phyloP scores from a whole-genome alignment of 495 filamentous ascomycete species.

The Penicillium psychrofluorescens region DNA sequence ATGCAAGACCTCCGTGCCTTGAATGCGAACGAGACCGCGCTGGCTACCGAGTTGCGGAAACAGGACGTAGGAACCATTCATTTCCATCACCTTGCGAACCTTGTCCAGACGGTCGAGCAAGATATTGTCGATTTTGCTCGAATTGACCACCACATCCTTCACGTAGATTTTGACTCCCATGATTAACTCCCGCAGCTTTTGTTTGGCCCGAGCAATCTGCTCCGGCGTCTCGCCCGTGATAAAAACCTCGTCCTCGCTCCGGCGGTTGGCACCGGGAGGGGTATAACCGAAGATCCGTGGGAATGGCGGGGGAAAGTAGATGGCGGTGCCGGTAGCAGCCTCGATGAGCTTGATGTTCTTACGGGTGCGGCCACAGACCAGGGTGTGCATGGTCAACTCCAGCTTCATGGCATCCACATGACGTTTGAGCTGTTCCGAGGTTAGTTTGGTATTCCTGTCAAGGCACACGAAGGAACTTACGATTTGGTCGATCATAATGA shows the following conservation, averaged over 20 bases:
- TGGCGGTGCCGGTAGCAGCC: slow-evolving; percentile 85
- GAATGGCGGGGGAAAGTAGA: slow-evolving; percentile 95
- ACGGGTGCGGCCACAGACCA: slow-evolving; percentile 83
- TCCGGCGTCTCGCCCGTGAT: slow-evolving; percentile 82
- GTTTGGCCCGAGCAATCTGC: slow-evolving; percentile 78
- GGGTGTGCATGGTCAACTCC: slow-evolving; percentile 79
- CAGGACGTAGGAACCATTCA: slow-evolving; percentile 88
- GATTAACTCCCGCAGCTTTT: slow-evolving; percentile 77
- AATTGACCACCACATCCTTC: slow-evolving; percentile 80
- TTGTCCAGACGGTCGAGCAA: slow-evolving; percentile 88
- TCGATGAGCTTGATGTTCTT: slow-evolving; percentile 98
- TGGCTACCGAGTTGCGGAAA: slow-evolving; percentile 80
- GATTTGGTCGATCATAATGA: slow-evolving; percentile 96
- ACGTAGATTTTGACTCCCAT: slow-evolving; percentile 74
- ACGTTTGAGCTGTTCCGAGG: slow-evolving; percentile 63
- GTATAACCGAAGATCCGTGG: slow-evolving; percentile 82
- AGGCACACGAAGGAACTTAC: slow-evolving; percentile 45
- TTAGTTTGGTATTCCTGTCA: slow-evolving; percentile 18
- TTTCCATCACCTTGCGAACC: slow-evolving; percentile 94
- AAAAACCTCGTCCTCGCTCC: slow-evolving; percentile 83
- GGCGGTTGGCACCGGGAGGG: slow-evolving; percentile 66
- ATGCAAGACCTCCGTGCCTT: slow-evolving; percentile 85
- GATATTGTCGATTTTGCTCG: slow-evolving; percentile 89
- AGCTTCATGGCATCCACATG: slow-evolving; percentile 74
- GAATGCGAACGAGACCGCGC: slow-evolving; percentile 72